Conservation (phyloP, 192 early-diverging fungal species). For the Backusella macrospora region DNA sequence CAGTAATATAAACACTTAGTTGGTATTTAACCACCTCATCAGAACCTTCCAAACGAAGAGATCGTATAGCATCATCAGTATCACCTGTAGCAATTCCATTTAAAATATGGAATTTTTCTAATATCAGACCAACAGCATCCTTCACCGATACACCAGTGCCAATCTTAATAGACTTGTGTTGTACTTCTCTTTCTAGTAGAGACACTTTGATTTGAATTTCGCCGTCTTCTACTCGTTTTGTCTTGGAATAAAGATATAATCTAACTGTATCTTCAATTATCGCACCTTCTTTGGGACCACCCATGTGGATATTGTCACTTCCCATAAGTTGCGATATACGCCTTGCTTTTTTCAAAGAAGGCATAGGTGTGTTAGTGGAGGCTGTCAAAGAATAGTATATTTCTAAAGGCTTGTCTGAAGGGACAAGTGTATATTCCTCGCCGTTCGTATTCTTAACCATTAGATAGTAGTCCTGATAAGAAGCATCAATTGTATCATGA, state of each 20-base stretch:
- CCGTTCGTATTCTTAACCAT: slow-evolving; percentile 53
- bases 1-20: slow-evolving; percentile 19
- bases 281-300: slow-evolving; percentile 26
- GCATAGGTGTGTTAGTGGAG: slow-evolving; percentile 52
- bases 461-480: slow-evolving; percentile 44
- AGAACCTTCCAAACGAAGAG: slow-evolving; percentile 26
- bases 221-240: slow-evolving; percentile 25
- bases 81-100: slow-evolving; percentile 46
- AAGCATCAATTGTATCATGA: slow-evolving; percentile 26
- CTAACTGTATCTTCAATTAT: slow-evolving; percentile 6
- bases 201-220: slow-evolving; percentile 31
- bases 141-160: slow-evolving; percentile 41
- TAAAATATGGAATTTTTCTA: slow-evolving; percentile 50
- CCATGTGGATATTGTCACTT: slow-evolving; percentile 36
- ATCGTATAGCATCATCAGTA: slow-evolving; percentile 13
- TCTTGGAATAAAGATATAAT: slow-evolving; percentile 31
- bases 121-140: slow-evolving; percentile 42
- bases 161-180: slow-evolving; percentile 22
- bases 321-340: slow-evolving; percentile 43
- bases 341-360: slow-evolving; percentile 44
- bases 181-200: slow-evolving; percentile 1
- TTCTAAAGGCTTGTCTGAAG: slow-evolving; percentile 54
- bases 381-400: slow-evolving; percentile 57
- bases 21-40: slow-evolving; percentile 18
- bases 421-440: slow-evolving; percentile 49